Conservation (phyloP, 2,329 filamentous ascomycete genomes). For the Beauveria pseudobassiana region DNA sequence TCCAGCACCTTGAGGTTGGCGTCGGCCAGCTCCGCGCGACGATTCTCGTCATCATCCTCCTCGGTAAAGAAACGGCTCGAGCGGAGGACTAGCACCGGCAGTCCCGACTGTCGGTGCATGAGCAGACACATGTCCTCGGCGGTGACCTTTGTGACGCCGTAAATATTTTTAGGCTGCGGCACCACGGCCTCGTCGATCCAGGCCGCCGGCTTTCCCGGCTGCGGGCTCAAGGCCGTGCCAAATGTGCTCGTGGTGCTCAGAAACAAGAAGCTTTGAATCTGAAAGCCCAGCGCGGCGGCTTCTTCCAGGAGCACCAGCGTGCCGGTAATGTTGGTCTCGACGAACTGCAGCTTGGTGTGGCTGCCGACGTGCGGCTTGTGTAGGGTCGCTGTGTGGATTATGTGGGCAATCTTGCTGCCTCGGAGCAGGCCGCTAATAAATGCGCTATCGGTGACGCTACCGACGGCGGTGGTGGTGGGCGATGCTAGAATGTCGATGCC, state of each 20-base stretch:
- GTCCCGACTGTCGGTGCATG: slow-evolving; percentile 27
- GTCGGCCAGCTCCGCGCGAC: slow-evolving; percentile 27
- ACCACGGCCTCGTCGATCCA: slow-evolving; percentile 37
- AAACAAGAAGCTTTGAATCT: slow-evolving; percentile 34
- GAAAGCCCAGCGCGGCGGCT: slow-evolving; percentile 19
- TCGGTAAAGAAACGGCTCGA: slow-evolving; percentile 42
- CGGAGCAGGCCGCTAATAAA: slow-evolving; percentile 26
- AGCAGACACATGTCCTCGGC: slow-evolving; percentile 41
- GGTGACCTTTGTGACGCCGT: slow-evolving; percentile 41
- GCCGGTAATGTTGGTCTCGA: slow-evolving; percentile 37
- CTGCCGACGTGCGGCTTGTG: slow-evolving; percentile 40
- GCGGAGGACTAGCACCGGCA: slow-evolving; percentile 37
- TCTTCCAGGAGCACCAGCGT: slow-evolving; percentile 35
- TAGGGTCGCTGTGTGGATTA: slow-evolving; percentile 37
- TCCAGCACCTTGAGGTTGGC: slow-evolving; percentile 43
- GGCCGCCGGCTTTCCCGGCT: slow-evolving; percentile 28
- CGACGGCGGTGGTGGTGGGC: slow-evolving; percentile 27
- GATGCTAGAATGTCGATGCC: slow-evolving; percentile 37
- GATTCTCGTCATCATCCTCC: slow-evolving; percentile 35
- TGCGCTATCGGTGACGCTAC: slow-evolving; percentile 28
- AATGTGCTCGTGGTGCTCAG: slow-evolving; percentile 39
- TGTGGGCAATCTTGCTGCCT: slow-evolving; percentile 26
- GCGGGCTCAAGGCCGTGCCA: slow-evolving; percentile 31
- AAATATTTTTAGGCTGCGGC: slow-evolving; percentile 39
- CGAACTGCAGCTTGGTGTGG: slow-evolving; percentile 34